A percentile compares a stretch with the other conserved stretches of the same genome.
Conservation (phyloP, 805 yeast genomes). For the Candida coquimbonensis region DNA sequence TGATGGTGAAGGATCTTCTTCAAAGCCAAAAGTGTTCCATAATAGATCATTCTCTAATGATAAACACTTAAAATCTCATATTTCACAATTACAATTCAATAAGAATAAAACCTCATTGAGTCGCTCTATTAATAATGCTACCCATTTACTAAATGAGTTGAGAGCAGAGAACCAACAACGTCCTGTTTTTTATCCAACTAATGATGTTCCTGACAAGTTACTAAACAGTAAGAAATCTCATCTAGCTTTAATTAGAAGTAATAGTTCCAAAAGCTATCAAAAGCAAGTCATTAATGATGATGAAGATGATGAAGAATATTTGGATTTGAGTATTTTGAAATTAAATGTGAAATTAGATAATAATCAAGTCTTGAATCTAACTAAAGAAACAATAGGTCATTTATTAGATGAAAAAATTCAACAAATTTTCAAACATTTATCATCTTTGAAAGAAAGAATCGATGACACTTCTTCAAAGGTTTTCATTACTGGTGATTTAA, state of each 20-base stretch:
- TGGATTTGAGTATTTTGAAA: conserved; percentile 53
- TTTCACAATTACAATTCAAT: conserved; percentile 72
- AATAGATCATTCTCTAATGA: conserved; percentile 24
- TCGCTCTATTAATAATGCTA: conserved; percentile 48
- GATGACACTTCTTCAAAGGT: conserved; percentile 92
- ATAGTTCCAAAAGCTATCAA: conserved; percentile 21
- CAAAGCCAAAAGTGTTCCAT: conserved; percentile 10
- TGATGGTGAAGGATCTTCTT: conserved; percentile 15
- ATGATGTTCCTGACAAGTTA: conserved; percentile 22
- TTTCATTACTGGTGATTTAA: conserved; percentile 92
- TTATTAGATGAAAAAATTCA: conserved; percentile 62
- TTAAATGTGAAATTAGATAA: conserved; percentile 50
- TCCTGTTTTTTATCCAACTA: conserved; percentile 58
- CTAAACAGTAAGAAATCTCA: conserved; percentile 46
- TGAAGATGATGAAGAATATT: conserved; percentile 18
- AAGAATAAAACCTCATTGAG: conserved; percentile 61
- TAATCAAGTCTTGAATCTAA: conserved; percentile 48
- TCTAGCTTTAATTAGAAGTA: conserved; percentile 44
- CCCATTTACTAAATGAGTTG: conserved; percentile 44
- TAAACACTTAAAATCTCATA: conserved; percentile 41
- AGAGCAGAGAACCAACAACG: conserved; percentile 49
- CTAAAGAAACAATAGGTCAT: conserved; percentile 60
- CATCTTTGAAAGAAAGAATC: conserved; percentile 70
- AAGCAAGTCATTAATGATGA: conserved; percentile 16
- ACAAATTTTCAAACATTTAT: conserved; percentile 60